Evolutionary conservation across 306 rosid species (phyloP).

Genomic region (Trifolium subterraneum): DNA sequence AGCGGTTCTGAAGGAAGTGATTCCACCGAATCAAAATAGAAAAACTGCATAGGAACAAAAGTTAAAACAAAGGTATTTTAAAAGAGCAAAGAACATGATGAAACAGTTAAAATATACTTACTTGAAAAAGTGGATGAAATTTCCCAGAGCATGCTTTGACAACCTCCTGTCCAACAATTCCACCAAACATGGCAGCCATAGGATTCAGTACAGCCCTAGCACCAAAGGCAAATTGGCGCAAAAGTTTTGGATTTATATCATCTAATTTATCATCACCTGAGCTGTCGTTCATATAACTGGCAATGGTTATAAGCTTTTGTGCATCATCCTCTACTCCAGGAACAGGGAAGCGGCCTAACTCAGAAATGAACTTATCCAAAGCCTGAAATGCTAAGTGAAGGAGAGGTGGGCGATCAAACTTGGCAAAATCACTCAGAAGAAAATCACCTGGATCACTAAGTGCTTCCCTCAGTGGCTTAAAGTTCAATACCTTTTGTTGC

Average conservation of each 20-base stretch:
- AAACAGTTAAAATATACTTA: constrained; percentile 32
- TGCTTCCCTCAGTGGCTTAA: constrained; percentile 78
- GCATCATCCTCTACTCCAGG: constrained; percentile 90
- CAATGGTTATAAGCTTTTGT: constrained; percentile 64
- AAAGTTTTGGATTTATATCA: constrained; percentile 76
- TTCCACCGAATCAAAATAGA: constrained; percentile 94
- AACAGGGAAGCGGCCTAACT: constrained; percentile 72
- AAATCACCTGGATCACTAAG: constrained; percentile 82
- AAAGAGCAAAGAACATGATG: neutral
- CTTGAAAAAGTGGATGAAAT: constrained; percentile 89
- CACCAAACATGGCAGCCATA: constrained; percentile 99
- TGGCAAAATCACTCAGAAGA: constrained; percentile 90
- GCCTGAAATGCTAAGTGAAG: constrained; percentile 89
- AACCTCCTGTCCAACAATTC: constrained; percentile 96
- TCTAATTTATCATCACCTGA: constrained; percentile 67
- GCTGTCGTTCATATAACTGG: constrained; percentile 61
- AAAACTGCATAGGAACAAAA: constrained; percentile 64
- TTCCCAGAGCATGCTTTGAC: constrained; percentile 98
- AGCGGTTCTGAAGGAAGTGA: constrained; percentile 86
- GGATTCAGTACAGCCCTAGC: constrained; percentile 93
- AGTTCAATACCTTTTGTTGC: constrained; percentile 82
- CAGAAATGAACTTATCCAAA: constrained; percentile 70
- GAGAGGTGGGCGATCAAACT: constrained; percentile 83
- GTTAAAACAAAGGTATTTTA: constrained; percentile 21
- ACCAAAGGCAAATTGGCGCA: constrained; percentile 83